Base-by-base conservation (phyloP, 2,329 filamentous ascomycete genomes). In the Ascochyta koolunga region DNA sequence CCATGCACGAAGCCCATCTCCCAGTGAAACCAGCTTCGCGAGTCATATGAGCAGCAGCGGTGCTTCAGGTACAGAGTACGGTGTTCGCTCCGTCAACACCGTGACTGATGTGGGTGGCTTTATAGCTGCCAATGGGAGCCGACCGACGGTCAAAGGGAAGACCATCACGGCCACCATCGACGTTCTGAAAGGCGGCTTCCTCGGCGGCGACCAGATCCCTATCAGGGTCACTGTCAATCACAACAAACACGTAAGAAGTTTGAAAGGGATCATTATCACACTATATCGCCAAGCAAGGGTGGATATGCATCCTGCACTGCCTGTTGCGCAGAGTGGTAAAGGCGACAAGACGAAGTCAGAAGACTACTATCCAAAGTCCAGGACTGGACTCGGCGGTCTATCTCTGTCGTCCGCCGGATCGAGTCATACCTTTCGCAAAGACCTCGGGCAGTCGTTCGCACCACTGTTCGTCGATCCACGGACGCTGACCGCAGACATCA, bases 341-440 rank as follows among this genome's bases (percentile, higher is more conserved):
- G 84, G 85, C 10, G 87, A 86, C 64, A 87, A 86, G 66, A 77
- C 86, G 15, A 87, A 91, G 55, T 90, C 89, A 65, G 89, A 93
- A 63, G 91, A 96, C 56, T 90, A 89, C 67, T 96, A 93, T 69
- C 92, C 93, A 4, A 90, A 88, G 66, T 96, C 92, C 2, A 87
- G 89, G 56, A 96, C 92, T 0, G 93, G 92, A 0, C 82, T 97
- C 7, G 90, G 90, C 15, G 93, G 93, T 0, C 79, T 98, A 24
- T 96, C 93, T 1, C 81, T 98, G 35, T 91, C 90, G 1, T 95
- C 91, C 1, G 89, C 90, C 6, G 89, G 91, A 32, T 93, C 92
- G 2, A 93, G 87, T 70, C 95, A 93, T 73, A 84, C 95, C n/a
- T 98, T 97, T 72, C 89, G 95, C 48, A 98, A 98, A 73, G 95